Percentiles rank a stretch among this genome's conserved stretches.
Evolutionary conservation across 306 rosid species (phyloP).

Genomic region (Rosa multiflora): DNA sequence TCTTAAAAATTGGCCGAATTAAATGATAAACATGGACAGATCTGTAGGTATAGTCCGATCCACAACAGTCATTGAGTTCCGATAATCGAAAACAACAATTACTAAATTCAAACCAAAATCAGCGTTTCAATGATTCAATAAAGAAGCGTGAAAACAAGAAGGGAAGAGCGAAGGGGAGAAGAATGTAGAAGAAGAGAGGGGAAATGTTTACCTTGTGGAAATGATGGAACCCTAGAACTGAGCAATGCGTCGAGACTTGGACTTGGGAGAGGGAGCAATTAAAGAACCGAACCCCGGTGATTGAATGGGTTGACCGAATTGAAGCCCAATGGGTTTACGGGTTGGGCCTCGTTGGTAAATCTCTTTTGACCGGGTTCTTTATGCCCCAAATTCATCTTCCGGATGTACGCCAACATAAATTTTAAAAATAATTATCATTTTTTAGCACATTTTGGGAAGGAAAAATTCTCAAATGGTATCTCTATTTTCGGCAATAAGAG

Average conservation of each 20-base stretch:
- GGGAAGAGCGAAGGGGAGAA: not conserved
- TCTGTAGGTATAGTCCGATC: not conserved
- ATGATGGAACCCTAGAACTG: conserved; percentile 5
- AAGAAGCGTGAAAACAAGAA: not conserved
- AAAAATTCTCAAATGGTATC: too few species aligned
- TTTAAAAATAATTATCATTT: too few species aligned
- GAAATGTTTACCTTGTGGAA: conserved; percentile 17
- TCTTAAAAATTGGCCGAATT: not conserved
- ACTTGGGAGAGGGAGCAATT: not conserved
- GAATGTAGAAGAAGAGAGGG: conserved; percentile 2
- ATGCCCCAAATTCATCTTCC: too few species aligned
- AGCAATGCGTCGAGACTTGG: not conserved
- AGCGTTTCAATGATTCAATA: not conserved
- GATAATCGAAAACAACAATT: not conserved
- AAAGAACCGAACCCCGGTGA: not conserved
- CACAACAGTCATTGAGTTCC: not conserved
- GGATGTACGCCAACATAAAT: too few species aligned
- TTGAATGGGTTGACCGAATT: not conserved
- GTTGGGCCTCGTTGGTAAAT: not conserved
- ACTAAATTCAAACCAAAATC: not conserved
- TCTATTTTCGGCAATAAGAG: too few species aligned
- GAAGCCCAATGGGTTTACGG: not conserved
- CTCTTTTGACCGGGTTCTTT: too few species aligned
- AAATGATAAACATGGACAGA: not conserved
- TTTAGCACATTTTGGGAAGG: too few species aligned